Conservation (phyloP, 805 yeast species). For the Hanseniaspora opuntiae region DNA sequence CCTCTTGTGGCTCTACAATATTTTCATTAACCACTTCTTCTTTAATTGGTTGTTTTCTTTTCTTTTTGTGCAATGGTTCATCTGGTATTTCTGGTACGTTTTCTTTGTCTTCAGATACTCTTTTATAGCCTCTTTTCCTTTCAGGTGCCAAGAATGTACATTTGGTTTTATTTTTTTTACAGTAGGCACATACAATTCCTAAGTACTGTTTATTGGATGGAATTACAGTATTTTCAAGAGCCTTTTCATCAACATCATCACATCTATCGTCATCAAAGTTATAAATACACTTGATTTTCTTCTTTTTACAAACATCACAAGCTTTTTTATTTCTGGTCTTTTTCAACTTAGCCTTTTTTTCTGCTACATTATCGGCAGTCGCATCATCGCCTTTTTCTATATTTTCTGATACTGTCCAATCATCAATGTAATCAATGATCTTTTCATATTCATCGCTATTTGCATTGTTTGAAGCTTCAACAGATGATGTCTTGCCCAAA, state of each 20-base stretch:
- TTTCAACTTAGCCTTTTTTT: slow-evolving; percentile 15
- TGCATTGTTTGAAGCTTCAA: not conserved
- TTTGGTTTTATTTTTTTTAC: not conserved
- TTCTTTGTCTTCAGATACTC: not conserved
- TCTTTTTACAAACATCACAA: slow-evolving; percentile 43
- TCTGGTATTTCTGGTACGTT: not conserved
- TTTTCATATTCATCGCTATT: not conserved
- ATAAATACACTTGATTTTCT: slow-evolving; percentile 53
- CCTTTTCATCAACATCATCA: not conserved
- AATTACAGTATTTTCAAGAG: not conserved
- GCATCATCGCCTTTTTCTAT: not conserved
- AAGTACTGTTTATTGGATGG: slow-evolving; percentile 9
- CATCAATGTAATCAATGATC: not conserved
- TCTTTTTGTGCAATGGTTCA: not conserved
- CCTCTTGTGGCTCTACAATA: not conserved
- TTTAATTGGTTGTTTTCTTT: not conserved
- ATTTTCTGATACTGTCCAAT: not conserved
- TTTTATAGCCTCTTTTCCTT: slow-evolving; percentile 9
- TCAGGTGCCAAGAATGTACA: slow-evolving; percentile 11
- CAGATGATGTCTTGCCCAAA: not conserved
- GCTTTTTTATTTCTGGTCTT: slow-evolving; percentile 33
- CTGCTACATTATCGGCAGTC: not conserved
- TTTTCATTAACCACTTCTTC: not conserved
- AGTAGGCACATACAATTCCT: slow-evolving; percentile 4
- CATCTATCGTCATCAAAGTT: not conserved